Percentiles rank a stretch among this genome's conserved stretches.
These are phyloP conservation scores for Hypoxylon rickii DNA, from an alignment of 495 filamentous ascomycete genomes.

Conservation along the genomic window DNA sequence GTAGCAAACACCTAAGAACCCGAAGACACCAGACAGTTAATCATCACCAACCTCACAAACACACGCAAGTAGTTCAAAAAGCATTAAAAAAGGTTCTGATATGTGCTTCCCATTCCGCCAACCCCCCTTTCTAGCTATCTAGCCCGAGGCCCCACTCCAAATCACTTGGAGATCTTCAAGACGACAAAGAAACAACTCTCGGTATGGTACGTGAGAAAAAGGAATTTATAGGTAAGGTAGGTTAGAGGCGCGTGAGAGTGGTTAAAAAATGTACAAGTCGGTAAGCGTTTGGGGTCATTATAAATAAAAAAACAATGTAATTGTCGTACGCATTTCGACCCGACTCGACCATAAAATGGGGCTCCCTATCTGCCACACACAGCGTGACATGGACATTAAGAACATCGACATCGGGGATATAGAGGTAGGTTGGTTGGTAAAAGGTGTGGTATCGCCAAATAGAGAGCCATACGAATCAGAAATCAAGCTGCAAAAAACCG, in stretches of 20 bases:
- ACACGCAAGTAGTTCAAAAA: no score
- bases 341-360: conserved; percentile 24
- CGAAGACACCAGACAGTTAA: no score
- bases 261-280: conserved; percentile 31
- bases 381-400: conserved; percentile 20
- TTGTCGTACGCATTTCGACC: conserved; percentile 31
- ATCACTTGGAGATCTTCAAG: conserved; percentile 13
- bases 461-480: conserved; percentile 32
- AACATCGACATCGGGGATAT: conserved; percentile 18
- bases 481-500: conserved; percentile 16
- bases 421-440: no score
- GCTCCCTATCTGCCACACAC: conserved; percentile 33
- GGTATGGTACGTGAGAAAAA: no score
- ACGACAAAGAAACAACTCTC: conserved; percentile 13
- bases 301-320: conserved; percentile 22
- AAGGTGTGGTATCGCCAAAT: not conserved
- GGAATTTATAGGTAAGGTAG: no score
- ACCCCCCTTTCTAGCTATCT: conserved; percentile 27
- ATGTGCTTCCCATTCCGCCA: conserved; percentile 27
- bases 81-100: conserved; percentile 16
- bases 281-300: conserved; percentile 35
- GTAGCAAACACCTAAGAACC: no score
- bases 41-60: no score
- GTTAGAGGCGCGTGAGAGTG: no score
- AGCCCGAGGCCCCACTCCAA: conserved; percentile 27